Percentiles rank a stretch among this genome's conserved stretches.
phyloP scores from a whole-genome alignment of 345 rosid species.

The Pugionium dolabratum region DNA sequence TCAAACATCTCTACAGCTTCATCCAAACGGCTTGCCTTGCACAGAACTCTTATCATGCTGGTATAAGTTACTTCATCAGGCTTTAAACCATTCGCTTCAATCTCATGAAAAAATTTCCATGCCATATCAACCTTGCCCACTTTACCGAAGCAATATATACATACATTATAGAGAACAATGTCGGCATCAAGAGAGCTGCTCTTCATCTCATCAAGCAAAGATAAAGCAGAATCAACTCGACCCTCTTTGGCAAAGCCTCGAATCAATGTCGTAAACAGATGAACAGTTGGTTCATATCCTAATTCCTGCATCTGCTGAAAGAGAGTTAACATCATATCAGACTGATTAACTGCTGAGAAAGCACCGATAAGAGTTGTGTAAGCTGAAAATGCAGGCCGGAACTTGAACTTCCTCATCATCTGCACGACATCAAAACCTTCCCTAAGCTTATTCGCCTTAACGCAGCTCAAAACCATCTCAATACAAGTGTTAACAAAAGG shows the following conservation, averaged over 20 bases:
- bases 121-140: conserved; percentile 92
- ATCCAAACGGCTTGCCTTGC: conserved; percentile 72
- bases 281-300: conserved; percentile 84
- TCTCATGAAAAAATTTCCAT: conserved; percentile 96
- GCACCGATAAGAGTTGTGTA: conserved; percentile 91
- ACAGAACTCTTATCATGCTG: conserved; percentile 86
- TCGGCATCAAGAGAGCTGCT: conserved; percentile 75
- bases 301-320: conserved; percentile 94
- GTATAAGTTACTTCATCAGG: conserved; percentile 96
- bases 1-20: conserved; percentile 90
- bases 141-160: conserved; percentile 94
- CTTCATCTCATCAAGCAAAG: conserved; percentile 89
- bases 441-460: conserved; percentile 59
- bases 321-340: conserved; percentile 73
- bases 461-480: conserved; percentile 63
- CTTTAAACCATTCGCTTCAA: conserved; percentile 60
- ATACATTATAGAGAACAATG: conserved; percentile 88
- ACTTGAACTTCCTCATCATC: conserved; percentile 85
- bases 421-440: conserved; percentile 79
- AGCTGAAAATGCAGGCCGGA: conserved; percentile 90
- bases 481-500: conserved; percentile 56
- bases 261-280: conserved; percentile 83
- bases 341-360: conserved; percentile 54
- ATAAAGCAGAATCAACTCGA: conserved; percentile 76
- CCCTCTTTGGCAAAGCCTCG: conserved; percentile 83